A percentile compares a stretch with the other conserved stretches of the same genome.
Evolutionary conservation across 768 basidiomycete species (phyloP).

Genomic region (Calocybe gangraenosa): DNA sequence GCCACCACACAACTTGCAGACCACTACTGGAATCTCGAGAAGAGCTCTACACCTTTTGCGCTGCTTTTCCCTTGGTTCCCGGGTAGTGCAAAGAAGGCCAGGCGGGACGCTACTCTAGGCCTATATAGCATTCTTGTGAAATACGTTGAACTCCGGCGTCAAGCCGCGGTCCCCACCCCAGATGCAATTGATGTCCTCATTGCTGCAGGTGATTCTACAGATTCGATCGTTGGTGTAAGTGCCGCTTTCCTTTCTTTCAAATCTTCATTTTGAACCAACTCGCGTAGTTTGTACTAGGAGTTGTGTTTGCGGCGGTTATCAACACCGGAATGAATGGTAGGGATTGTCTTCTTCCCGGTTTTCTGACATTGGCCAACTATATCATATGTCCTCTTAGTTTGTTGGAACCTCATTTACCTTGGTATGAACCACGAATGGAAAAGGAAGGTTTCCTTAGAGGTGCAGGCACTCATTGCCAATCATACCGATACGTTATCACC

Average conservation of each 20-base stretch:
- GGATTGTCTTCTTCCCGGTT: slow-evolving; percentile 3
- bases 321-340: slow-evolving; percentile 32
- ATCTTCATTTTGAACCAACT: not conserved
- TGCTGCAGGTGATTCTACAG: slow-evolving; percentile 12
- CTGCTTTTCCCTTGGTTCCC: slow-evolving; percentile 24
- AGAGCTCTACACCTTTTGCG: slow-evolving; percentile 11
- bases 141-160: slow-evolving; percentile 16
- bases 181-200: slow-evolving; percentile 22
- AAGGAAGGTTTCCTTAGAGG: slow-evolving; percentile 23
- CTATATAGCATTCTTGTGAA: slow-evolving; percentile 12
- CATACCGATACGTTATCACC: slow-evolving; percentile 20
- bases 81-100: slow-evolving; percentile 11
- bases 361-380: no score
- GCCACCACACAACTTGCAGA: slow-evolving; percentile 10
- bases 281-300: slow-evolving; percentile 25
- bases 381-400: slow-evolving; percentile 18
- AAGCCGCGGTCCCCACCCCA: slow-evolving; percentile 5
- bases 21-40: slow-evolving; percentile 13
- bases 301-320: slow-evolving; percentile 33
- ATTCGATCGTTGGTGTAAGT: slow-evolving; percentile 23
- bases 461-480: slow-evolving; percentile 25
- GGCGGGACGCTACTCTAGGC: slow-evolving; percentile 14
- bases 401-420: slow-evolving; percentile 33
- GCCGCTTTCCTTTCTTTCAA: not conserved
- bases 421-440: slow-evolving; percentile 31